Percentiles rank a stretch among this genome's conserved stretches.
phyloP scores from a whole-genome alignment of 2,329 filamentous ascomycete species.

The Plenodomus biglobosus region DNA sequence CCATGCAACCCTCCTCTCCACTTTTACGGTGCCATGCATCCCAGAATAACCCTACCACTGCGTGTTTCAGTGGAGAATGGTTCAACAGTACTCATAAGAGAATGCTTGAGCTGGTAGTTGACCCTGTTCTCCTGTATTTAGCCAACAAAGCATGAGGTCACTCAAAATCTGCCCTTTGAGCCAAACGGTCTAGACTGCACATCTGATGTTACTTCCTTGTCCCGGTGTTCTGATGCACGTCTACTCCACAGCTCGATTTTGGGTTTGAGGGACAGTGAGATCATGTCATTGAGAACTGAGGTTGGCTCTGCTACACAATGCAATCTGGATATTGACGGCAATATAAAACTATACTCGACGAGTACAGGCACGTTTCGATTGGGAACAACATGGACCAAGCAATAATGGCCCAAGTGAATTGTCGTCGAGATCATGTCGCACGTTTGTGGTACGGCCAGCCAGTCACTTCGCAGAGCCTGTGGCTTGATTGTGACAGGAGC shows the following conservation, averaged over 20 bases:
- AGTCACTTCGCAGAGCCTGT: neutral
- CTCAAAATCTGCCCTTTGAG: neutral
- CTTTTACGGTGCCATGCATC: neutral
- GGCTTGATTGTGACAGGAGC: constrained; percentile 1
- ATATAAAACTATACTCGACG: no score
- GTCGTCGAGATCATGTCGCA: neutral
- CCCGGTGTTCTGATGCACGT: neutral
- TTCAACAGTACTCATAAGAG: constrained; percentile 4
- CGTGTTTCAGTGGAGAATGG: constrained; percentile 8
- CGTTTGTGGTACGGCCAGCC: neutral
- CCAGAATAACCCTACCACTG: neutral
- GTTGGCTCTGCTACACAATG: neutral
- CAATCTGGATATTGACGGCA: no score
- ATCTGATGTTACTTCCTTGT: neutral
- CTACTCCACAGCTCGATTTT: neutral
- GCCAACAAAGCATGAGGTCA: neutral
- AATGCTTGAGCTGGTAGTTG: neutral
- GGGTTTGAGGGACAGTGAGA: neutral
- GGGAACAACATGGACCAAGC: no score
- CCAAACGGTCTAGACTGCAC: neutral
- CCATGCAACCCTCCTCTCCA: neutral
- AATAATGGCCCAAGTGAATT: no score
- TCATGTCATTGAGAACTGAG: neutral
- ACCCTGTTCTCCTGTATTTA: neutral
- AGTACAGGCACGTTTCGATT: no score